Evolutionary conservation across 352 stramenopile species (phyloP), one percentile per base, ranked within the genome.

Genomic region (Phytophthora sojae): DNA sequence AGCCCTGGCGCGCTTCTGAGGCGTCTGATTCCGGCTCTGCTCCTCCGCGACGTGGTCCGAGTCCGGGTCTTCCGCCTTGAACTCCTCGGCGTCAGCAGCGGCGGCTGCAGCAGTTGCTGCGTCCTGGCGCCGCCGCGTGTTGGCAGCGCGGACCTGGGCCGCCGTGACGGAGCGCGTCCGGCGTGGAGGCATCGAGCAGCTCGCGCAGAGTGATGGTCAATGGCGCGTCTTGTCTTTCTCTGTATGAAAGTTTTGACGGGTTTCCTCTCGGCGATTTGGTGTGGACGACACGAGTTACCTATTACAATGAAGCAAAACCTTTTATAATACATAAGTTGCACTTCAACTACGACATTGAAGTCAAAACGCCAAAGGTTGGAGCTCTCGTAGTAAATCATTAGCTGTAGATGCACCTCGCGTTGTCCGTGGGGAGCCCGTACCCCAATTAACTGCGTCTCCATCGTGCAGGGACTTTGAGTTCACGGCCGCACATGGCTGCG

Each of bases 401-500:
- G 25, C 25, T 26, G 25, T 26, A 26, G 25, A 4, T 26, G 25
- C 25, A 26, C 25, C 25, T 26, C 25, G 25, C 2, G 25, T 4
- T 26, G 25, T 26, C 25, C 25, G 25, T 26, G 25, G 3, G 25
- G 25, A 26, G 21, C 21, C 21, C 21, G 21, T 21, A 21, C 26
- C 51, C 14, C 6, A 9, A 6, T 32, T 32, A 17, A 26, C 61
- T 73, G 11, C 5, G 37, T 23, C 35, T 54, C 25, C 8, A 6
- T 52, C 29, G 21, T 57, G 17, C 57, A 93, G 87, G 61, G 76
- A 89, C 45, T 93, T 90, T 71, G 76, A 88, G 57, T 91, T 91
- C 64, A 92, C 83, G 15, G 78, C 82, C 21, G 93, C 21, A 21
- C 21, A 93, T 69, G 88, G 88, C 39, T 95, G 88, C 63, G 88